Conservation (phyloP, 1,284 basidiomycete species). For the Moesziomyces parantarcticus region DNA sequence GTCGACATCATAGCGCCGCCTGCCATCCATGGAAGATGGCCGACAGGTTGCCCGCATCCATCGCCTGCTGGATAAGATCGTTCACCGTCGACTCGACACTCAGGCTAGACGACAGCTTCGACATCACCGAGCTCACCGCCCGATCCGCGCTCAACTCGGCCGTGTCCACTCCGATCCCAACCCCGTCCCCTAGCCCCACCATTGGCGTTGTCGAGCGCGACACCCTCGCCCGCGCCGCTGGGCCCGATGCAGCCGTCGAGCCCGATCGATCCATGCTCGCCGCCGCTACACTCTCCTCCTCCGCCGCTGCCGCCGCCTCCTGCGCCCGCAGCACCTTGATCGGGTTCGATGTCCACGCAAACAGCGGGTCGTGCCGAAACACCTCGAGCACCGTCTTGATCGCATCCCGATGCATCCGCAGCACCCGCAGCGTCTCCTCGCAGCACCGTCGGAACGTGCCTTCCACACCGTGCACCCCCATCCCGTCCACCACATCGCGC, state of each 20-base stretch:
- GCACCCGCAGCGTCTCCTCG: slow-evolving; percentile 90
- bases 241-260: not conserved
- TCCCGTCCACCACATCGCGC: slow-evolving; percentile 89
- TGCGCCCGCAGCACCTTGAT: slow-evolving; percentile 57
- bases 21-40: slow-evolving; percentile 74
- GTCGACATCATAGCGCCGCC: slow-evolving; percentile 23
- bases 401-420: slow-evolving; percentile 84
- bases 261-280: slow-evolving; percentile 24
- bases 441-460: slow-evolving; percentile 95
- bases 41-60: slow-evolving; percentile 79
- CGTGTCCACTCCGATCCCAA: slow-evolving; percentile 60
- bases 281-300: slow-evolving; percentile 17
- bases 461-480: slow-evolving; percentile 88
- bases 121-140: slow-evolving; percentile 72
- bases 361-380: slow-evolving; percentile 94
- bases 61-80: slow-evolving; percentile 89
- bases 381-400: slow-evolving; percentile 96
- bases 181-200: slow-evolving; percentile 1
- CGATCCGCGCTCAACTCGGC: slow-evolving; percentile 89
- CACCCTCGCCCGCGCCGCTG: slow-evolving; percentile 1
- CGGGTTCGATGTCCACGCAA: slow-evolving; percentile 76
- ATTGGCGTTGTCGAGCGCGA: slow-evolving; percentile 26
- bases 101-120: slow-evolving; percentile 82
- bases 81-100: slow-evolving; percentile 94
- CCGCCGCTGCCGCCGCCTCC: slow-evolving; percentile 5